Evolutionary conservation across 495 filamentous ascomycete species (phyloP).

Genomic region (Rhypophila decipiens): DNA sequence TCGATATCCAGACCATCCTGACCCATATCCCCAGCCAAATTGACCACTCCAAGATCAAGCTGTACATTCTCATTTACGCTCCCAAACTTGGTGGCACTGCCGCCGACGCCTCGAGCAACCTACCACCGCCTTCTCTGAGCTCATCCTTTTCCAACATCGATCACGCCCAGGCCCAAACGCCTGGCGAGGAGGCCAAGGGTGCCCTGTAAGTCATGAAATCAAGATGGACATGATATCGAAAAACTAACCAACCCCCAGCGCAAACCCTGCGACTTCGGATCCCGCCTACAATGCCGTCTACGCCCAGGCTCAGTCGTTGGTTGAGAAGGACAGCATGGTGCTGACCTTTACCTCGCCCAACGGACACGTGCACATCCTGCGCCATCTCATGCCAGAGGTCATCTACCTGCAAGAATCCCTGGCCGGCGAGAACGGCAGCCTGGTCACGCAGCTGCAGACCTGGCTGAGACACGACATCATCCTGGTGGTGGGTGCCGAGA

Average conservation of each 20-base stretch:
- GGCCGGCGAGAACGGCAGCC: constrained; percentile 62
- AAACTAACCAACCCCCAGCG: too few relatives aligned
- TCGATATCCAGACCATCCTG: constrained; percentile 63
- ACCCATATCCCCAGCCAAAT: constrained; percentile 75
- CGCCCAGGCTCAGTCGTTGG: constrained; percentile 64
- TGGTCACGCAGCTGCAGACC: constrained; percentile 63
- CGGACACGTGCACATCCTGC: constrained; percentile 75
- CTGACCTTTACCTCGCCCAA: constrained; percentile 76
- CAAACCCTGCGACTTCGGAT: constrained; percentile 29
- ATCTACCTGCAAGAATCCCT: constrained; percentile 81
- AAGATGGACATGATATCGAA: too few relatives aligned
- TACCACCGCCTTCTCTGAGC: constrained; percentile 57
- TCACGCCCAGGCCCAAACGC: constrained; percentile 63
- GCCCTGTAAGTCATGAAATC: constrained; percentile 42
- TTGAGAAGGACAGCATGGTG: constrained; percentile 77
- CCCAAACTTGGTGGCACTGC: constrained; percentile 65
- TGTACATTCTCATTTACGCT: constrained; percentile 85
- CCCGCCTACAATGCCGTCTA: constrained; percentile 70
- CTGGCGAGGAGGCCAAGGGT: constrained; percentile 56
- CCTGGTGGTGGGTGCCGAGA: constrained; percentile 73
- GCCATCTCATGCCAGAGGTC: constrained; percentile 72
- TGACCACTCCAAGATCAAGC: constrained; percentile 58
- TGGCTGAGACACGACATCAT: constrained; percentile 84
- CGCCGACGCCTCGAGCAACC: constrained; percentile 42
- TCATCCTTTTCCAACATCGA: constrained; percentile 87